Percentiles rank a stretch among this genome's conserved stretches.
Conservation (phyloP, 176 grass and related monocot species). For the Pontederia crassipes region DNA sequence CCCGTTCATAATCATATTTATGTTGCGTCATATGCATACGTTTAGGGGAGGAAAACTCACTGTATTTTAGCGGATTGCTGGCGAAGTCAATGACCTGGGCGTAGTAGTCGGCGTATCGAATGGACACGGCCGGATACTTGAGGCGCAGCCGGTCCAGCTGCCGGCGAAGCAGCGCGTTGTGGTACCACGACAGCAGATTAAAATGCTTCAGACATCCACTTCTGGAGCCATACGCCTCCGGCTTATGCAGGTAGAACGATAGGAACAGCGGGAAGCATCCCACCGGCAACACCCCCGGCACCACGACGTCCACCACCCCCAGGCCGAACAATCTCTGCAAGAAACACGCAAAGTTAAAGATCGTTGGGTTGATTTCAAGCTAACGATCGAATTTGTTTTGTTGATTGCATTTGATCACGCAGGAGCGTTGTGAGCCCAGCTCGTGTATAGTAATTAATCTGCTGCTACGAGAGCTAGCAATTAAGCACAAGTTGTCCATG, state of each 20-base stretch:
- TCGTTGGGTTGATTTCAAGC: background rate
- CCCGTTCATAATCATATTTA: background rate
- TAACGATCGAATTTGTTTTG: background rate
- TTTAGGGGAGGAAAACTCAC: constrained; percentile 1
- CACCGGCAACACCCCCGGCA: constrained; percentile 31
- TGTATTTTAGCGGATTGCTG: constrained; percentile 18
- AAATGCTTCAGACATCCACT: constrained; percentile 41
- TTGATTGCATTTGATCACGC: background rate
- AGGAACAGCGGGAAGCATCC: constrained; percentile 37
- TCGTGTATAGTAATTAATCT: background rate
- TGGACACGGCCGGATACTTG: constrained; percentile 7
- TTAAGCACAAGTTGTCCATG: background rate
- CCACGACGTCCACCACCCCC: constrained; percentile 32
- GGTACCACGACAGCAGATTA: constrained; percentile 30
- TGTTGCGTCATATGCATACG: background rate
- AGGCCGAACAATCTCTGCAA: constrained; percentile 38
- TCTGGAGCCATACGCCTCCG: constrained; percentile 18
- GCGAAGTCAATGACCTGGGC: constrained; percentile 28
- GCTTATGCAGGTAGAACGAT: background rate
- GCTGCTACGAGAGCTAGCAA: too few relatives aligned
- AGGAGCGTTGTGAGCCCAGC: background rate
- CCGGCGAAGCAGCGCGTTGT: constrained; percentile 30
- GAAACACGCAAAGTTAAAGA: background rate
- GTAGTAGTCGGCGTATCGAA: constrained; percentile 44
- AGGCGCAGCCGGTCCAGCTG: constrained; percentile 5